A percentile compares a stretch with the other conserved stretches of the same genome.
These are phyloP conservation scores for Secale cereale DNA, from an alignment of 176 grass and related monocot genomes.

Conservation along the genomic window DNA sequence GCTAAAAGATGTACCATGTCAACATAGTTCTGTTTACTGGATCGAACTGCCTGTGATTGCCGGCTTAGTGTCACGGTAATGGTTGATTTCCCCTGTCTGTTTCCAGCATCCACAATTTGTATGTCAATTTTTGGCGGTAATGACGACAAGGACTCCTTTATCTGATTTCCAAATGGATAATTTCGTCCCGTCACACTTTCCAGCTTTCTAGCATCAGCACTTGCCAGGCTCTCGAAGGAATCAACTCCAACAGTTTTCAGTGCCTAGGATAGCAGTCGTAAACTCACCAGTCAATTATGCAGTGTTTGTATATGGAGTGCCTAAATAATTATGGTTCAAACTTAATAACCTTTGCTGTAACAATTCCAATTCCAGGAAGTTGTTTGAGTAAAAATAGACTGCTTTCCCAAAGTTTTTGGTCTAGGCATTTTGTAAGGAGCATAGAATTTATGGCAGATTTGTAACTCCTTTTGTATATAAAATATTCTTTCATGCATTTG, in stretches of 20 bases:
- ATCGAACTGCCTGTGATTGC: constrained; percentile 40
- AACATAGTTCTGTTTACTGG: constrained; percentile 62
- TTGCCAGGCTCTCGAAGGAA: constrained; percentile 64
- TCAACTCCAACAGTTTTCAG: constrained; percentile 65
- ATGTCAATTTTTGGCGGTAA: constrained; percentile 80
- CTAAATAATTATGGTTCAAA: constrained; percentile 13
- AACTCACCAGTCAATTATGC: constrained; percentile 31
- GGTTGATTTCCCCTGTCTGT: constrained; percentile 57
- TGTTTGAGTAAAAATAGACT: constrained; percentile 88
- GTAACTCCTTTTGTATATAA: constrained; percentile 81
- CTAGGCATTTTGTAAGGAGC: constrained; percentile 75
- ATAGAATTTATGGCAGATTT: constrained; percentile 71
- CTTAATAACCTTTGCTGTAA: constrained; percentile 84
- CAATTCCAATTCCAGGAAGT: constrained; percentile 89
- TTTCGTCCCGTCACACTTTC: constrained; percentile 75
- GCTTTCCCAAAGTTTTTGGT: constrained; percentile 88
- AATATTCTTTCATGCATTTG: constrained; percentile 96
- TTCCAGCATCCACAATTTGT: constrained; percentile 61
- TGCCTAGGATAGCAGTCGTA: constrained; percentile 47
- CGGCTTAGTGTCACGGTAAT: constrained; percentile 67
- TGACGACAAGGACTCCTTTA: constrained; percentile 71
- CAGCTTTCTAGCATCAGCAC: constrained; percentile 94
- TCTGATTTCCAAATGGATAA: constrained; percentile 87
- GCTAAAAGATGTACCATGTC: constrained; percentile 57
- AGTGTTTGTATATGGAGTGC: constrained; percentile 4